Base-by-base conservation (phyloP, 1,139 yeast genomes). In the Torulaspora pretoriensis region DNA sequence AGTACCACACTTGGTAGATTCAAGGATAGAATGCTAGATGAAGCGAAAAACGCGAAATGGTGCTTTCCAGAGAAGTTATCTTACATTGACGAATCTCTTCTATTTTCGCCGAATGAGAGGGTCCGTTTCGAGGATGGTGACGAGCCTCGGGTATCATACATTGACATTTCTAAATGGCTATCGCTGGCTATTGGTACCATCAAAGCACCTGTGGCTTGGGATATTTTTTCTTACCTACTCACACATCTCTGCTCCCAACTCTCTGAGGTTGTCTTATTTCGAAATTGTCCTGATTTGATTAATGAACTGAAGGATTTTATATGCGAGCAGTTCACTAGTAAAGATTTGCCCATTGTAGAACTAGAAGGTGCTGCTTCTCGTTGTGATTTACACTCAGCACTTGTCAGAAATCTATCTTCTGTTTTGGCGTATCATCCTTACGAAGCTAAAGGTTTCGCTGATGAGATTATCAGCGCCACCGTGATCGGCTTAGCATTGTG, bases 211-310 rank as follows among this genome's bases (percentile, higher is more conserved):
- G 69, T 76, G 17, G 74, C 77, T 46, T 85, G 92, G 90, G 92
- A 83, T 49, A 63, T 80, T 1, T 86, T 80, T 58, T 78, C 89
- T 0, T 83, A 72, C 56, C 64, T 80, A 1, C 70, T 85, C 72
- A 78, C 84, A 0, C 89, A 83, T 61, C 72, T 84, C 46, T 81
- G 88, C 53, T 76, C 86, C 0, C 96, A 87, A 59, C 60, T 88
- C 28, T 71, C 89, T 3, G 83, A 83, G 54, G 64, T 81, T 51
- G 70, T 69, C 13, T 65, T 87, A 8, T 84, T 83, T 53, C 60
- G 61, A 30, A 64, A 70, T 10, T 71, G 76, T 43, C 67, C 67
- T 4, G 68, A 68, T 2, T 74, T 74, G 29, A 71, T 85, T 10
- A 59, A 69, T 25, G 63, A 67, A 22, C 68, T 86, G 30, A 70